A percentile compares a stretch with the other conserved stretches of the same genome.
These are phyloP conservation scores for Auriscalpium orientale DNA, from an alignment of 768 basidiomycete species.

Conservation along the genomic window DNA sequence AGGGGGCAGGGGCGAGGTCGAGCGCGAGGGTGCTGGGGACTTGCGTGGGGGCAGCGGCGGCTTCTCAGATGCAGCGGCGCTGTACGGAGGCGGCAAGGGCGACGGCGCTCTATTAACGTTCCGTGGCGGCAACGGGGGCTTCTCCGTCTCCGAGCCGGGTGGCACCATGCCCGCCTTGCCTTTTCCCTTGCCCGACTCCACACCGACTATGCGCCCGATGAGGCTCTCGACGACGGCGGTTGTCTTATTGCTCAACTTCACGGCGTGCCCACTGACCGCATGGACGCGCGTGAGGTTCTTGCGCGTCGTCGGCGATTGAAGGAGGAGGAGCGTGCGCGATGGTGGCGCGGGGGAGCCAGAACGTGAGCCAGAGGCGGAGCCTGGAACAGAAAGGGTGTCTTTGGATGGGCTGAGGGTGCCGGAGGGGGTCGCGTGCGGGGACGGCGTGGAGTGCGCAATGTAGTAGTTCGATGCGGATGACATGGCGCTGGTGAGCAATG, in stretches of 20 bases:
- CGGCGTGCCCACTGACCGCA: slow-evolving; percentile 10
- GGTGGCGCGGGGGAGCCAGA: neutral
- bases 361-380: neutral
- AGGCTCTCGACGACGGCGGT: slow-evolving; percentile 3
- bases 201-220: slow-evolving; percentile 1
- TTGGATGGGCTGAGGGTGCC: neutral
- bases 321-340: slow-evolving; percentile 12
- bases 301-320: slow-evolving; percentile 14
- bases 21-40: slow-evolving; percentile 22
- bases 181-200: slow-evolving; percentile 3
- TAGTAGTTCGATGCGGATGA: slow-evolving; percentile 11
- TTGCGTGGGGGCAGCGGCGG: slow-evolving; percentile 15
- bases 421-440: neutral
- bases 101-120: neutral
- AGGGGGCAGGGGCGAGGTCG: neutral
- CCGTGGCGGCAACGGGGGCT: neutral
- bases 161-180: neutral
- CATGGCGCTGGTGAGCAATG: slow-evolving; percentile 12
- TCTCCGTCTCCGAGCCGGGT: neutral
- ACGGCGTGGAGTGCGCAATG: slow-evolving; percentile 11
- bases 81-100: neutral
- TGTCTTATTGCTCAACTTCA: slow-evolving; percentile 12
- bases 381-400: neutral
- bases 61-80: neutral
- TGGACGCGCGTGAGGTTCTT: slow-evolving; percentile 8